Evolutionary conservation across 139 green algal species (phyloP).

Genomic region (Yamagishiella unicocca): DNA sequence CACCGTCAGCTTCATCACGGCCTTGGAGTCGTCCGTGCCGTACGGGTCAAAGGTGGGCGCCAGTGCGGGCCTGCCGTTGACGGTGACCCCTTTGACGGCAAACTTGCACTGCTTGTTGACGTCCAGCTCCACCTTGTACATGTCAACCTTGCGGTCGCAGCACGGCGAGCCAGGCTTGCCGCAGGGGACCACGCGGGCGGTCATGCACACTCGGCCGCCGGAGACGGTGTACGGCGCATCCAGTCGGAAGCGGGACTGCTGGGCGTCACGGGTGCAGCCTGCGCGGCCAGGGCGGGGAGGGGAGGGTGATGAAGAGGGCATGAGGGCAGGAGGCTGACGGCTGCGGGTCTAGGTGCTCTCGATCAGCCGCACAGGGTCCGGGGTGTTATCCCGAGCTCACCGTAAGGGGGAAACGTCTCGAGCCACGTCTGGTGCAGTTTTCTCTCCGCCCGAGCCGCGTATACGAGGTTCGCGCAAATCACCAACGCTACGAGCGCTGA

Average conservation of each 20-base stretch:
- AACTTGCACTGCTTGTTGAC: conserved; percentile 26
- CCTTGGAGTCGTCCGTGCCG: conserved; percentile 7
- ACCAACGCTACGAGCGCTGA: not conserved
- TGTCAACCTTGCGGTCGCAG: conserved; percentile 5
- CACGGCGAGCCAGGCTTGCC: not conserved
- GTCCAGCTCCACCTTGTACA: conserved; percentile 48
- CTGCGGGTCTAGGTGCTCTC: not conserved
- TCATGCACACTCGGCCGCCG: conserved; percentile 26
- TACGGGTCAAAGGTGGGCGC: conserved; percentile 17
- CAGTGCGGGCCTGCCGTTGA: conserved; percentile 4
- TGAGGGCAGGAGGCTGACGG: not conserved
- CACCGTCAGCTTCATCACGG: conserved; percentile 21
- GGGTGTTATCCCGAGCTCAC: not conserved
- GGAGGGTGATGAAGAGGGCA: conserved; percentile 28
- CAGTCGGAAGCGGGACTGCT: conserved; percentile 43
- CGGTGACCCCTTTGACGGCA: not conserved
- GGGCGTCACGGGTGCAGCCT: conserved; percentile 26
- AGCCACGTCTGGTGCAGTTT: not conserved
- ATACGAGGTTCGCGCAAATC: not conserved
- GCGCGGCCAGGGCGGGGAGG: not conserved
- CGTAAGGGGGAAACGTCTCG: conserved; percentile 19
- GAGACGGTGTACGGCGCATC: not conserved
- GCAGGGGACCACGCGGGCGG: conserved; percentile 11
- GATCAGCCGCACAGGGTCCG: not conserved
- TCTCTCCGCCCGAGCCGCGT: not conserved